These are phyloP conservation scores for Nitzschia putrida DNA, from an alignment of 108 stramenopile genomes.

Conservation along the genomic window DNA sequence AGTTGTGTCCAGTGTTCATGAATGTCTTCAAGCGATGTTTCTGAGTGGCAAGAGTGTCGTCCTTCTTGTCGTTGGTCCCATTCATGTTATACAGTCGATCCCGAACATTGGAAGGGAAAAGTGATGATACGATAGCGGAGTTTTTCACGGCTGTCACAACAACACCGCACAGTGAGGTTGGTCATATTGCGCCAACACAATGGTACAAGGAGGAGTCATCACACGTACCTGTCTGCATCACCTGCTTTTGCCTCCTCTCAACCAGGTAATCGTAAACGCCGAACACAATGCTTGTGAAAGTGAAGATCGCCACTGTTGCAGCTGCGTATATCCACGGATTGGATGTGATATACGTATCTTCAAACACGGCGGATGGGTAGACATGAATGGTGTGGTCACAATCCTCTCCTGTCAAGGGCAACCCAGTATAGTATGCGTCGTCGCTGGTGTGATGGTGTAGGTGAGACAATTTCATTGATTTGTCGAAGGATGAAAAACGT, in stretches of 20 bases:
- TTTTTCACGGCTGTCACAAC: constrained; percentile 27
- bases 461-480: not conserved
- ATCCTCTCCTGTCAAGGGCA: constrained; percentile 10
- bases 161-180: no score
- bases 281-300: constrained; percentile 21
- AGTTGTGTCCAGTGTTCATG: not conserved
- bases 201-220: not conserved
- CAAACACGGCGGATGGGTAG: constrained; percentile 51
- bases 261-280: constrained; percentile 35
- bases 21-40: not conserved
- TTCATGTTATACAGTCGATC: constrained; percentile 34
- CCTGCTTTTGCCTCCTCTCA: constrained; percentile 31
- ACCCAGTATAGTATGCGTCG: constrained; percentile 9
- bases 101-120: constrained; percentile 55
- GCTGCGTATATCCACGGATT: not conserved
- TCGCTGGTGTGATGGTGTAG: not conserved
- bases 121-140: constrained; percentile 43
- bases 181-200: no score
- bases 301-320: constrained; percentile 8
- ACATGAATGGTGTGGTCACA: constrained; percentile 44
- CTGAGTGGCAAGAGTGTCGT: not conserved
- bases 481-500: constrained; percentile 22
- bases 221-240: constrained; percentile 15
- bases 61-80: not conserved
- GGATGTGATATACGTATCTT: constrained; percentile 37